phyloP scores from a whole-genome alignment of 805 yeast species.

The Yamadazyma ubonensis region DNA sequence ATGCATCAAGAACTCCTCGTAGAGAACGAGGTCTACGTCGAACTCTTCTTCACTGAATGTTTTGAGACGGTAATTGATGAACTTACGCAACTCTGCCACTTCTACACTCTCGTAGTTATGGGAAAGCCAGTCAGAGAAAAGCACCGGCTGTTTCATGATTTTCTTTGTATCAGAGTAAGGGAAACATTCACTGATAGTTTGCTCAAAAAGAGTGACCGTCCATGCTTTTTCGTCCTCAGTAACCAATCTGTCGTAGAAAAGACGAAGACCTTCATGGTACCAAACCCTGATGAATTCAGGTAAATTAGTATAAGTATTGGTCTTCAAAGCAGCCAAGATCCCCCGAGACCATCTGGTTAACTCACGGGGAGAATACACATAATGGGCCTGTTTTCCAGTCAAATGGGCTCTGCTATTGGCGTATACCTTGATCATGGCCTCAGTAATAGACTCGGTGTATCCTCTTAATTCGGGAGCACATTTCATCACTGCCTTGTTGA shows the following conservation, averaged over 20 bases:
- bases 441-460: constrained; percentile 50
- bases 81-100: constrained; percentile 46
- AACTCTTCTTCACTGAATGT: constrained; percentile 79
- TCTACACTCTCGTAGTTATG: constrained; percentile 58
- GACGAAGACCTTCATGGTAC: constrained; percentile 77
- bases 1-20: constrained; percentile 72
- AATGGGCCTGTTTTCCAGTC: constrained; percentile 50
- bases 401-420: constrained; percentile 41
- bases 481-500: constrained; percentile 56
- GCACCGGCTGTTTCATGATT: constrained; percentile 50
- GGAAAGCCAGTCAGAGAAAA: constrained; percentile 76
- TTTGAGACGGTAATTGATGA: constrained; percentile 60
- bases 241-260: constrained; percentile 73
- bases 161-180: constrained; percentile 40
- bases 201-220: constrained; percentile 41
- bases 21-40: constrained; percentile 58
- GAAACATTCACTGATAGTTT: constrained; percentile 41
- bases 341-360: constrained; percentile 85
- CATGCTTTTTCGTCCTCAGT: constrained; percentile 44
- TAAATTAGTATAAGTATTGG: constrained; percentile 34
- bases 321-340: constrained; percentile 50
- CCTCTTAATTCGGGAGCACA: constrained; percentile 60
- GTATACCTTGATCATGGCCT: constrained; percentile 69
- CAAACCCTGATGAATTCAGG: constrained; percentile 59
- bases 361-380: constrained; percentile 86